These are phyloP conservation scores for Eimeria zaria DNA, from an alignment of 169 alveolate genomes.

Conservation along the genomic window DNA sequence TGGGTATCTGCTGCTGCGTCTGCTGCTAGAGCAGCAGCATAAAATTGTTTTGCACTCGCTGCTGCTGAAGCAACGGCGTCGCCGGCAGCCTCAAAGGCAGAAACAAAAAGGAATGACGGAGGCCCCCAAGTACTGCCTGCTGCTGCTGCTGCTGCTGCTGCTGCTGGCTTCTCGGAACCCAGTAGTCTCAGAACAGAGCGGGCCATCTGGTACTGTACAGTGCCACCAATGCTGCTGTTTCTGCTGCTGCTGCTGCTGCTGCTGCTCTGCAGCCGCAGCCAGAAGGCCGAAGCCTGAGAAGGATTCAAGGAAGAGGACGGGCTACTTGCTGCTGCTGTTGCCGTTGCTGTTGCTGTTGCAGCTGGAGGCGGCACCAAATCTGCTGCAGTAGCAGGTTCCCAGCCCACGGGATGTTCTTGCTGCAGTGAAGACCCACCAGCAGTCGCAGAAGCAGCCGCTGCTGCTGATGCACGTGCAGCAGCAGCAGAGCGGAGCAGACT, in stretches of 20 bases:
- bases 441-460: slow-evolving; percentile 50
- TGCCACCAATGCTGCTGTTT: slow-evolving; percentile 38
- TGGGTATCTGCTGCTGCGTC: slow-evolving; percentile 39
- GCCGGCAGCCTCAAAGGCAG: slow-evolving; percentile 72
- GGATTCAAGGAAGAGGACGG: neutral
- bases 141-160: slow-evolving; percentile 57
- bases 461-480: slow-evolving; percentile 43
- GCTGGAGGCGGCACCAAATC: slow-evolving; percentile 40
- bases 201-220: slow-evolving; percentile 22
- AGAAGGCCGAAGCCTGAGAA: slow-evolving; percentile 29
- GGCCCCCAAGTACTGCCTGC: slow-evolving; percentile 56
- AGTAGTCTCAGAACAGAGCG: slow-evolving; percentile 25
- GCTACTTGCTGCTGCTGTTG: slow-evolving; percentile 8
- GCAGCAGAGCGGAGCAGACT: slow-evolving; percentile 40
- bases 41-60: slow-evolving; percentile 62
- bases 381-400: slow-evolving; percentile 71
- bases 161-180: slow-evolving; percentile 45
- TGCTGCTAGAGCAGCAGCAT: slow-evolving; percentile 41
- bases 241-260: slow-evolving; percentile 55
- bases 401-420: neutral
- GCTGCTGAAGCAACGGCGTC: slow-evolving; percentile 66
- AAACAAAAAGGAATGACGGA: slow-evolving; percentile 60
- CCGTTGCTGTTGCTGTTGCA: slow-evolving; percentile 32
- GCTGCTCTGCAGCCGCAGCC: slow-evolving; percentile 39
- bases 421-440: neutral